Percentiles rank a stretch among this genome's conserved stretches.
Evolutionary conservation across 2,329 filamentous ascomycete genomes (phyloP).

Genomic region (Aspergillus quadricinctus): DNA sequence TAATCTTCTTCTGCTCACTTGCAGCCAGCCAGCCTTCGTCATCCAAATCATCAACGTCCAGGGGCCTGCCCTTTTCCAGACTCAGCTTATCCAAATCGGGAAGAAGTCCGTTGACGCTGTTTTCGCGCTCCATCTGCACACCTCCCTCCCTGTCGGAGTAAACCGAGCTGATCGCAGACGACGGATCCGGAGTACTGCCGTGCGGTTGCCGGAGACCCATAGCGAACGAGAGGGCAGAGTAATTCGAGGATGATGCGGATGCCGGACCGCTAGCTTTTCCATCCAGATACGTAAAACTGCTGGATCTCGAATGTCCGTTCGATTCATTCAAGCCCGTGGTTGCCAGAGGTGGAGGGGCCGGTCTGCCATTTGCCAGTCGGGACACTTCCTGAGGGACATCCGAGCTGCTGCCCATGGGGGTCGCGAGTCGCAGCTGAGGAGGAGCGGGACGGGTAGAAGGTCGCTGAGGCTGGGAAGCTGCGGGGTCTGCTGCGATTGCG

Average conservation of each 20-base stretch:
- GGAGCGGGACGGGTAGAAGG: conserved; percentile 55
- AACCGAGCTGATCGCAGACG: conserved; percentile 80
- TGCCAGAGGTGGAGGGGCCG: conserved; percentile 55
- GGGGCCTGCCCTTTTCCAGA: conserved; percentile 72
- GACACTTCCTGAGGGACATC: conserved; percentile 66
- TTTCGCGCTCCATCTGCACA: conserved; percentile 74
- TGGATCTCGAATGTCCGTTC: conserved; percentile 74
- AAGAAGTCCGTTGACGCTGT: conserved; percentile 71
- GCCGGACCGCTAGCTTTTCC: conserved; percentile 74
- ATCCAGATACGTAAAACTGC: conserved; percentile 75
- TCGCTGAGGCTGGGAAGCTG: conserved; percentile 30
- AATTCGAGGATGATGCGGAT: conserved; percentile 82
- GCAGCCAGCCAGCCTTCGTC: conserved; percentile 94
- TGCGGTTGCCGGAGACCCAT: conserved; percentile 62
- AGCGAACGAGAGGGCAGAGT: conserved; percentile 76
- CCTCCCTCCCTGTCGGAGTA: conserved; percentile 77
- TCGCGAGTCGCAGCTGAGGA: conserved; percentile 79
- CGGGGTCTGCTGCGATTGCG: conserved; percentile 20
- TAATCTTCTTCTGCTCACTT: conserved; percentile 79
- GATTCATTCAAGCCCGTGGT: conserved; percentile 75
- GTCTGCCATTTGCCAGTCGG: conserved; percentile 48
- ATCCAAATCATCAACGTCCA: conserved; percentile 92
- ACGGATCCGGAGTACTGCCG: conserved; percentile 69
- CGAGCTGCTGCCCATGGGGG: conserved; percentile 73
- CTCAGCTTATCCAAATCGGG: conserved; percentile 75